Base-by-base conservation (phyloP, 495 filamentous ascomycete species). In the Neurospora discreta region DNA sequence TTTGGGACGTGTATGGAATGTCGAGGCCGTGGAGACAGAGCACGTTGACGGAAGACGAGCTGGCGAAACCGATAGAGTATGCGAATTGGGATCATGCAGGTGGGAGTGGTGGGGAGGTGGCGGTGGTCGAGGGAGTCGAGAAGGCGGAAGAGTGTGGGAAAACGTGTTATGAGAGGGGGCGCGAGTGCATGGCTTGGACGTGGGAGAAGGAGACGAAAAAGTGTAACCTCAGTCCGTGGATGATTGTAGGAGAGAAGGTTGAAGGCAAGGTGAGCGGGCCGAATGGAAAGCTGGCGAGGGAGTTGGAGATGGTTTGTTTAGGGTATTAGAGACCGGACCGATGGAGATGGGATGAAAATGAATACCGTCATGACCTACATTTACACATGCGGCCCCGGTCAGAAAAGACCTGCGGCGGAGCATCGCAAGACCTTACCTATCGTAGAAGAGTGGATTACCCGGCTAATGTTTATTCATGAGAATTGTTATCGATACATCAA, bases 221-320 rank as follows among this genome's bases (percentile, higher is more conserved):
- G 18, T 86, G 84, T 70, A 74, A 80, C 46, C 68, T 78, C 38
- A 82, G 80, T 18, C 79, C 81, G 39, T 86, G 83, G 83, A 79
- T 83, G 70, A 81, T 82, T 68, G 74, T 86, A 0, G 84, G 84
- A 60, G 74, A 79, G 69, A 40, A 72, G 38, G 79, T 67, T 69
- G 36, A 68, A 11, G 77, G 72, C 0, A 75, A 69, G 43, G 44
- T 76, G 2, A 75, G 76, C 3, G 77, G 73, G 1, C 23, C 76
- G 9, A 77, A 76, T 70, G 18, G 58, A 3, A 26, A n/a, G 39
- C 40, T 73, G 36, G 73, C 70, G 26, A 71, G 72, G 41, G 16
- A 65, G 11, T 36, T 78, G 36, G 74, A 74, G 69, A 67, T 30
- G 7, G 70, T 70, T 2, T 78, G 77, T 41, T 23, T 71, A 5